Base-by-base conservation (phyloP, 2,329 filamentous ascomycete species). In the Bisporella sp. region DNA sequence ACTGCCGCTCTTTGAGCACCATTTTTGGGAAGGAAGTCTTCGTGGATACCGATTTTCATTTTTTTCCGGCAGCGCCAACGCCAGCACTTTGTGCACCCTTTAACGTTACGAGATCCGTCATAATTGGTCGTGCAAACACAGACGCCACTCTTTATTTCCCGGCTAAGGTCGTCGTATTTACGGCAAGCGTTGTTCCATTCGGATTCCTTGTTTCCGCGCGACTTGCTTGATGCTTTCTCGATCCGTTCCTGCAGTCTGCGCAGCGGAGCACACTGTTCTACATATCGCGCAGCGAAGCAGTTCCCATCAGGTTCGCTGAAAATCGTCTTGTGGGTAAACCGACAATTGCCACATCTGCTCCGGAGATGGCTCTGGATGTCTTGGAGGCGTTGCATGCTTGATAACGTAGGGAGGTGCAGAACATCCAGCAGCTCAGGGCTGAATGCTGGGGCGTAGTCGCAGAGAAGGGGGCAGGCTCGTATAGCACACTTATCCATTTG, bases 391-490 rank as follows among this genome's bases (percentile, higher is more conserved):
- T 58, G 31, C 72, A 87, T 74, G 7, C 81, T 74, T 1, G 58
- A 41, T 1, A 66, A 54, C 0, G 62, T 64, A 0, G 73, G 64
- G 0, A 87, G 56, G 4, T 80, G 76, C 0, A 87, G 66, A 1
- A 73, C 67, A 56, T 86, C 73, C 1, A 87, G 62, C 0, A 77
- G 60, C 1, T 73, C 66, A 0, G 74, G 61, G 0, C 64, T 54
- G 42, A 88, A 77, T 0, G 68, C 65, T 0, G 82, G 78, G 11
- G 75, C 68, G 47, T 75, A 82, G 0, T 77, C 64, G 0, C 46
- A 40, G 0, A 87, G 64, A 0, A 84, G 59, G 0, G 73, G 72
- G 46, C 69, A 78, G 0, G 56, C 50, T 0, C 41, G 6, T 0
- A 69, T 64, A 0, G 75, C 74, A 13, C 58, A 62, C 6, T 66